These are phyloP conservation scores for Endocalyx cinctus DNA, from an alignment of 2,329 filamentous ascomycete species.

Conservation along the genomic window DNA sequence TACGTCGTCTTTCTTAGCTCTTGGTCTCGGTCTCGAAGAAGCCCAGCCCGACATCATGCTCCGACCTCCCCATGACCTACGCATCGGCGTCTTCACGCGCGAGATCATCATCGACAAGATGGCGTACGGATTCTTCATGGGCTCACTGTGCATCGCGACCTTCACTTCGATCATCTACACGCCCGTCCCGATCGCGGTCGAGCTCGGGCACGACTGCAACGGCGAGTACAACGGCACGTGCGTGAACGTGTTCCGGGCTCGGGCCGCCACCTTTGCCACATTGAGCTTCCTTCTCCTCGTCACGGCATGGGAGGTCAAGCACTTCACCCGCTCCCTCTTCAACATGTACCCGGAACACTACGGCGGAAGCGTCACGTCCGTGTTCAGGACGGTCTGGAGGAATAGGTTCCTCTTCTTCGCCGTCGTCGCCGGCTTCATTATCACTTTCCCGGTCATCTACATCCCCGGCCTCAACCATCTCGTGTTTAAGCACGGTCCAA, in stretches of 20 bases:
- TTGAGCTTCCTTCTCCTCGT: conserved; percentile 64
- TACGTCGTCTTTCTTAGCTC: conserved; percentile 66
- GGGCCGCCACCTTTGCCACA: conserved; percentile 65
- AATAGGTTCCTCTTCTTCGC: conserved; percentile 66
- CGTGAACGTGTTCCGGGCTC: conserved; percentile 56
- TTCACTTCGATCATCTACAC: conserved; percentile 57
- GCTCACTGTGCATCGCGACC: conserved; percentile 54
- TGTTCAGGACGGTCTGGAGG: conserved; percentile 59
- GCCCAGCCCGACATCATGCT: conserved; percentile 63
- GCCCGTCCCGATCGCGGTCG: conserved; percentile 18
- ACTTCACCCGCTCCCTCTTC: conserved; percentile 66
- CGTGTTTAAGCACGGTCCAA: conserved; percentile 66
- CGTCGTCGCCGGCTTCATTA: conserved; percentile 54
- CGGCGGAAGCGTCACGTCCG: conserved; percentile 41
- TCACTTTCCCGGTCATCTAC: conserved; percentile 61
- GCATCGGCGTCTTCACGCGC: conserved; percentile 56
- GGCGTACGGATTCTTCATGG: conserved; percentile 61
- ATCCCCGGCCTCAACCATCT: conserved; percentile 60
- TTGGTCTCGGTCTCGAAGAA: conserved; percentile 67
- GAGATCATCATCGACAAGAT: conserved; percentile 65
- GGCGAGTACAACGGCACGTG: conserved; percentile 46
- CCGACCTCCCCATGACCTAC: conserved; percentile 59
- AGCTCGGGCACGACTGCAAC: conserved; percentile 56
- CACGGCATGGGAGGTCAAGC: conserved; percentile 70
- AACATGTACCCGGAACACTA: conserved; percentile 53